Evolutionary conservation across 345 rosid species (phyloP), one percentile per base, ranked within the genome.

Genomic region (Hypericum perforatum): DNA sequence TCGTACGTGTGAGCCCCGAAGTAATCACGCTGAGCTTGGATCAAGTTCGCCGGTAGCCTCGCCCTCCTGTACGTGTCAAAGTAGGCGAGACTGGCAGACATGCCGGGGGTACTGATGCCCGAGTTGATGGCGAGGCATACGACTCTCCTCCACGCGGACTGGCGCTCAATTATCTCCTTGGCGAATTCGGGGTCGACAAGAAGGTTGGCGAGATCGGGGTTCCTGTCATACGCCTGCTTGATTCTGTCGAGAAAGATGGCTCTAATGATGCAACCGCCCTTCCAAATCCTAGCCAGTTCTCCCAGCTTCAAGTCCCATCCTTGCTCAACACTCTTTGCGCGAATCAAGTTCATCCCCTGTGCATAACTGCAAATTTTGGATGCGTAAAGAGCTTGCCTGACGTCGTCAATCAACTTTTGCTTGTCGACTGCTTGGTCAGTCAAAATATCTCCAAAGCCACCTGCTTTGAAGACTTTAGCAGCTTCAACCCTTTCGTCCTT

Each of bases 1-100:
- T 92, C 98, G 62, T 92, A 92, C 6, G 98, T 92, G 62, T 92
- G 98, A 56, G 98, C 98, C 16, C 96, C 98, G 59, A 92, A 92
- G 58, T 88, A 92, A 48, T 92, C 98, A 49, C 96, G 63, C 58
- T 92, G 98, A 41, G 98, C 98, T 73, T 92, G 98, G 40, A 92
- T 96, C 60, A 92, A 73, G 73, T 92, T 92, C 36, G 98, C 96
- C 0, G 98, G 95, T 74, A 87, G 55, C 45, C 91, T 75, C 13
- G 55, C 88, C 66, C 98, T 83, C 64, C 96, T 54, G 71, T 87
- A 92, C 8, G 90, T 71, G 73, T 92, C 96, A 7, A 85, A 87
- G 66, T 91, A 91, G 0, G 98, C 96, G 36, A 91, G 92, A 71
- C 96, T 91, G 9, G 98, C 53, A 3, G 96, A 87, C 98, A 91